Percentiles rank a stretch among this genome's conserved stretches.
These are phyloP conservation scores for Talaromyces stipitatus DNA, from an alignment of 495 filamentous ascomycete species.

Conservation along the genomic window DNA sequence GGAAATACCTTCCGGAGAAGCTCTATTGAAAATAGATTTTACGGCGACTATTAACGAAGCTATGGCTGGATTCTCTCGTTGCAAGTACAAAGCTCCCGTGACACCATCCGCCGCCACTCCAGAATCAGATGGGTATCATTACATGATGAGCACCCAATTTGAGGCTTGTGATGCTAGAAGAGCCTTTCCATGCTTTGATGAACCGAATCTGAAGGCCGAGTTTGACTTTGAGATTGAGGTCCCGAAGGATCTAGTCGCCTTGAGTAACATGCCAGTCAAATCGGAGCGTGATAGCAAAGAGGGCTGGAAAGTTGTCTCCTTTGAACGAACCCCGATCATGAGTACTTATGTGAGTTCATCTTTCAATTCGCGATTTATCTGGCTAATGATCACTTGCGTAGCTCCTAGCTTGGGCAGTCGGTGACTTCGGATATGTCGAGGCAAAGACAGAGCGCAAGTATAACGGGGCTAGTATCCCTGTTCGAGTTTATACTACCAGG, in stretches of 20 bases:
- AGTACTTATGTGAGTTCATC: slow-evolving; percentile 66
- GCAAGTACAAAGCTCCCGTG: slow-evolving; percentile 78
- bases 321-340: slow-evolving; percentile 86
- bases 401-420: slow-evolving; percentile 90
- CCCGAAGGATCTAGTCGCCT: slow-evolving; percentile 73
- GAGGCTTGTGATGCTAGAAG: slow-evolving; percentile 91
- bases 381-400: slow-evolving; percentile 15
- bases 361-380: background rate
- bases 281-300: slow-evolving; percentile 49
- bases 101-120: slow-evolving; percentile 63
- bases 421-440: slow-evolving; percentile 95
- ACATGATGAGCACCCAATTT: slow-evolving; percentile 96
- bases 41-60: slow-evolving; percentile 83
- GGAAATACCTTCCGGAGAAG: slow-evolving; percentile 53
- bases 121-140: slow-evolving; percentile 69
- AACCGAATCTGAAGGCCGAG: slow-evolving; percentile 92
- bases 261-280: slow-evolving; percentile 92
- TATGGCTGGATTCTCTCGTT: slow-evolving; percentile 96
- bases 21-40: slow-evolving; percentile 61
- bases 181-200: slow-evolving; percentile 96
- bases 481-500: slow-evolving; percentile 88
- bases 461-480: slow-evolving; percentile 80
- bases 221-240: slow-evolving; percentile 91
- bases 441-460: slow-evolving; percentile 81
- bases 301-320: slow-evolving; percentile 70